phyloP scores from a whole-genome alignment of 2,329 filamentous ascomycete genomes.

The Aspergillus awamori region DNA sequence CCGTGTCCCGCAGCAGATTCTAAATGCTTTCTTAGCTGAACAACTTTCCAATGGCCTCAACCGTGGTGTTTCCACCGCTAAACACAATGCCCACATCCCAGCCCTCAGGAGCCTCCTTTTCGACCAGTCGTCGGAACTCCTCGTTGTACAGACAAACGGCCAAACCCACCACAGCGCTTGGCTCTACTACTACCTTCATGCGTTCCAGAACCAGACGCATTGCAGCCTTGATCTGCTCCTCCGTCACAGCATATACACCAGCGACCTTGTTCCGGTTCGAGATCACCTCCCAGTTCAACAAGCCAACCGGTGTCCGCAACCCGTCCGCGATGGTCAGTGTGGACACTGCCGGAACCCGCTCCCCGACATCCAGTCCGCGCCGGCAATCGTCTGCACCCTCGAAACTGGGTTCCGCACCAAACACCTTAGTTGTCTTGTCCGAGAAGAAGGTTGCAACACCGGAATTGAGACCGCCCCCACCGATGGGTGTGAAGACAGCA shows the following conservation, averaged over 20 bases:
- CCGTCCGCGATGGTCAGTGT: slow-evolving; percentile 87
- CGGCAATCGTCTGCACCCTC: slow-evolving; percentile 82
- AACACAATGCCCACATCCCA: slow-evolving; percentile 71
- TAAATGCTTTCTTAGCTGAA: slow-evolving; percentile 38
- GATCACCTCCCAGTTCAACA: slow-evolving; percentile 75
- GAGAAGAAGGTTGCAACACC: slow-evolving; percentile 75
- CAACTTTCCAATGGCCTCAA: slow-evolving; percentile 62
- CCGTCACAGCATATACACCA: slow-evolving; percentile 73
- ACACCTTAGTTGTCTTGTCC: slow-evolving; percentile 73
- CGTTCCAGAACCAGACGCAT: slow-evolving; percentile 80
- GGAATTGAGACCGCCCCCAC: slow-evolving; percentile 84
- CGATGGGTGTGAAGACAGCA: slow-evolving; percentile 79
- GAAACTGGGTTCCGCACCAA: slow-evolving; percentile 82
- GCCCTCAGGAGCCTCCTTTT: slow-evolving; percentile 65
- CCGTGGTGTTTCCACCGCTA: slow-evolving; percentile 66
- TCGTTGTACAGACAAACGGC: slow-evolving; percentile 84
- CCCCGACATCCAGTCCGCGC: slow-evolving; percentile 66
- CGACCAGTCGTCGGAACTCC: slow-evolving; percentile 72
- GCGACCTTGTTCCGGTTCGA: slow-evolving; percentile 69
- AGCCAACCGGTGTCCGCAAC: slow-evolving; percentile 78
- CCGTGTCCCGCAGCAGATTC: background rate
- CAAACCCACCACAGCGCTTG: slow-evolving; percentile 79
- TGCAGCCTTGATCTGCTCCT: slow-evolving; percentile 78
- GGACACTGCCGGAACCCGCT: slow-evolving; percentile 68
- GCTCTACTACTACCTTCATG: slow-evolving; percentile 89